Base-by-base conservation (phyloP, 768 basidiomycete species). In the Lentinula sp. region DNA sequence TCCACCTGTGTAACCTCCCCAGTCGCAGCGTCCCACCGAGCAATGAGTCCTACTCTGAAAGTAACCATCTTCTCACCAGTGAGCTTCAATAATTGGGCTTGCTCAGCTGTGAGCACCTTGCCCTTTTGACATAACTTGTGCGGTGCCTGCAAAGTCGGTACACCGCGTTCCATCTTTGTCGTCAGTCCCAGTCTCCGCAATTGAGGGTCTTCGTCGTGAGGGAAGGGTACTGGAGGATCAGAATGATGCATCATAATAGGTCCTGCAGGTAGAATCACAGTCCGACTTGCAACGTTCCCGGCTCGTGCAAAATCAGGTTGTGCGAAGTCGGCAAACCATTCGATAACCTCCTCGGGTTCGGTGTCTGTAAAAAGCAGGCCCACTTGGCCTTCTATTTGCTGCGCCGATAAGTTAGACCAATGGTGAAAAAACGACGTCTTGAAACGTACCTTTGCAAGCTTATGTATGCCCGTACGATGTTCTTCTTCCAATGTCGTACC, bases 141-240 rank as follows among this genome's bases (percentile, higher is more conserved):
- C n/a, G 92, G 80, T 50, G 76, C 81, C 59, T 83, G 82, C 50
- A 98, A 76, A 6, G 88, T 90, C 4, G 96, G 95, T 0, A 97
- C 90, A 59, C 97, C 97, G 67, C 83, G 85, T 61, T 88, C 84
- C 81, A 99, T 83, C 35, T 79, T 83, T 16, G 95, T 98, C 55
- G 85, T 79, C 36, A 99, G 76, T 7, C 97, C 97, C 39, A 98
- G 83, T 72, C 91, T 92, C 59, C 97, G 86, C 57, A 99, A 80
- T 70, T 98, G 96, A 20, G 95, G 95, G 64, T 99, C 97, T 77
- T 98, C 94, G 67, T 94, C 95, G 73, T 98, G 95, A 41, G 97
- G 94, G 73, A 98, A 66, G 2, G 93, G 90, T 66, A 95, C 88
- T 42, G 89, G 84, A 0, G 89, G 90, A 64, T 90, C 87, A 2